Percentiles rank a stretch among this genome's conserved stretches.
Evolutionary conservation across 495 filamentous ascomycete genomes (phyloP).

Genomic region (Xylaria curta): DNA sequence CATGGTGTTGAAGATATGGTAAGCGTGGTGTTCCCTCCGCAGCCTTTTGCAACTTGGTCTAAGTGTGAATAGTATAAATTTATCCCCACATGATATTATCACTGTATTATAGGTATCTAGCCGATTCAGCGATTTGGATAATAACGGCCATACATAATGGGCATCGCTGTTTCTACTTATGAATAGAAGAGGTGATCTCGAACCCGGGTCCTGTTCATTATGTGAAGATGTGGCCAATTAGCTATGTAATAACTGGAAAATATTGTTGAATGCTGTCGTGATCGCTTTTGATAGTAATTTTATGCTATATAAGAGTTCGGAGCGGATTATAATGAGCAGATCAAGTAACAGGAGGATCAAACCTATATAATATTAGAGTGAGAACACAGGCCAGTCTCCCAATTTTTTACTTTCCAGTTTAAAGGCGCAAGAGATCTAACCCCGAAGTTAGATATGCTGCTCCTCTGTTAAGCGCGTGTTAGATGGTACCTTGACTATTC

Average conservation of each 20-base stretch:
- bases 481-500: background rate
- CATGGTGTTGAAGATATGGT: constrained; percentile 2
- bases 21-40: background rate
- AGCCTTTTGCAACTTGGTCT: background rate
- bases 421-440: background rate
- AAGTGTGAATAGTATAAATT: background rate
- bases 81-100: background rate
- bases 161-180: background rate
- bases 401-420: background rate
- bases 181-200: constrained; percentile 3
- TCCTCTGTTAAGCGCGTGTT: background rate
- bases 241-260: background rate
- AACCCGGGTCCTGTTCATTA: background rate
- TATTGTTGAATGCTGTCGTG: background rate
- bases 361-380: background rate
- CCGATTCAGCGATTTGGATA: constrained; percentile 5
- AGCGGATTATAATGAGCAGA: background rate
- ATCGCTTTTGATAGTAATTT: background rate
- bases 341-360: background rate
- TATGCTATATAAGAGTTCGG: background rate
- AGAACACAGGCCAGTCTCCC: background rate
- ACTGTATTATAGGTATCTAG: constrained; percentile 17
- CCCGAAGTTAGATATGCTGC: background rate
- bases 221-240: background rate
- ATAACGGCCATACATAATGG: background rate